A percentile compares a stretch with the other conserved stretches of the same genome.
phyloP scores from a whole-genome alignment of 1,139 yeast genomes.

The Geotrichum histeridarum region DNA sequence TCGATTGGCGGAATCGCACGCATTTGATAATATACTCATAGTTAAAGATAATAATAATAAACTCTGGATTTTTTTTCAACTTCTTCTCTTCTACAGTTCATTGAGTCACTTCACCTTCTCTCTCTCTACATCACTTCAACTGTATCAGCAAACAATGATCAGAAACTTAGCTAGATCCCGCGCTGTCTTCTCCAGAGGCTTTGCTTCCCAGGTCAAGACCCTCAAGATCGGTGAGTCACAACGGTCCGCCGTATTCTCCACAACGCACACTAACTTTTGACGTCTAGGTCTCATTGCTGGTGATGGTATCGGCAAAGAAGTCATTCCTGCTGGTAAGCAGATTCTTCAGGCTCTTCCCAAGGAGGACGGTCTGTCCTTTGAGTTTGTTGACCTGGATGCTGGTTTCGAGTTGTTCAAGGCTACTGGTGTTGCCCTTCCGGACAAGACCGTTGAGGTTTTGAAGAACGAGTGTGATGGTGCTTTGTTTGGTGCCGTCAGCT shows the following conservation, averaged over 20 bases:
- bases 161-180: constrained; percentile 16
- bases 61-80: no score
- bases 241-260: neutral
- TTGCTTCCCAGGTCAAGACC: constrained; percentile 29
- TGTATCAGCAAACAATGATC: constrained; percentile 14
- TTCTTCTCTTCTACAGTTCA: neutral
- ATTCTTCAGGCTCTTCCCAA: constrained; percentile 77
- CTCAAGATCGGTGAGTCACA: constrained; percentile 31
- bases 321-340: constrained; percentile 88
- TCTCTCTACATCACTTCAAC: neutral
- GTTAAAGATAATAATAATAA: no score
- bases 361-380: constrained; percentile 69
- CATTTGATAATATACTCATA: no score
- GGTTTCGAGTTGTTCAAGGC: constrained; percentile 90
- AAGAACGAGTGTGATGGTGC: constrained; percentile 91
- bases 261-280: neutral
- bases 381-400: constrained; percentile 83
- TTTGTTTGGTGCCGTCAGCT: constrained; percentile 89
- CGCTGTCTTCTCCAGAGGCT: constrained; percentile 21
- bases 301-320: constrained; percentile 97
- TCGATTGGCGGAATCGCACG: neutral
- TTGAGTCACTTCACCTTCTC: neutral
- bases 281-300: constrained; percentile 75
- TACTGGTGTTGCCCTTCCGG: constrained; percentile 94
- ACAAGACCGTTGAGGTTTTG: constrained; percentile 77